These are phyloP conservation scores for Fistulinella cinereoalba DNA, from an alignment of 1,284 basidiomycete species.

Conservation along the genomic window DNA sequence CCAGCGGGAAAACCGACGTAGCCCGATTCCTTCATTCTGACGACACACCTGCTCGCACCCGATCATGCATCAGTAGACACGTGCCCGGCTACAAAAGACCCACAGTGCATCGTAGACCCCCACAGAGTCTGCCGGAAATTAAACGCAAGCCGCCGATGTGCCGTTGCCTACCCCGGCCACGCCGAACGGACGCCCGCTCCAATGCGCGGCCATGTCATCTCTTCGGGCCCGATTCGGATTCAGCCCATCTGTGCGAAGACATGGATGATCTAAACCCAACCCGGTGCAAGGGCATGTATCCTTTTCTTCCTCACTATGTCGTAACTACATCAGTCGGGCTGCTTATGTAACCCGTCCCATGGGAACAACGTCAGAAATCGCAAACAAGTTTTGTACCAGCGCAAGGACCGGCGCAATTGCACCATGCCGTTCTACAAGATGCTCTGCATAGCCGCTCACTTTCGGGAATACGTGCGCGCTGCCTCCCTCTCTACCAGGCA, in stretches of 20 bases:
- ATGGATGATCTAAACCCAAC: not conserved
- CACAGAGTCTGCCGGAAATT: conserved; percentile 27
- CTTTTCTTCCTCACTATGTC: not conserved
- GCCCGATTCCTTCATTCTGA: no score
- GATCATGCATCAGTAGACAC: conserved; percentile 10
- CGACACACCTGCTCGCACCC: not conserved
- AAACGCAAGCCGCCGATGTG: conserved; percentile 19
- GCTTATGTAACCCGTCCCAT: conserved; percentile 2
- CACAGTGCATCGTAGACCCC: conserved; percentile 3
- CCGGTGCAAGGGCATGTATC: not conserved
- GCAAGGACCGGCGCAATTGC: no score
- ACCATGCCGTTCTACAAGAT: conserved; percentile 81
- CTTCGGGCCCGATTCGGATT: not conserved
- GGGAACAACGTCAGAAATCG: no score
- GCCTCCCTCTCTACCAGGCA: not conserved
- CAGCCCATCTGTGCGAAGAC: not conserved
- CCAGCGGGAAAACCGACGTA: not conserved
- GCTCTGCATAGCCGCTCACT: conserved; percentile 74
- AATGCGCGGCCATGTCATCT: not conserved
- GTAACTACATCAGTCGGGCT: not conserved
- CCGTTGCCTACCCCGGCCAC: not conserved
- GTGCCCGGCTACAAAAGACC: conserved; percentile 2
- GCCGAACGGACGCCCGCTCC: not conserved
- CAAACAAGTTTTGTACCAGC: no score
- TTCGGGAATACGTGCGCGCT: conserved; percentile 61